These are phyloP conservation scores for Triglochin maritima DNA, from an alignment of 106 monocot genomes.

Conservation along the genomic window DNA sequence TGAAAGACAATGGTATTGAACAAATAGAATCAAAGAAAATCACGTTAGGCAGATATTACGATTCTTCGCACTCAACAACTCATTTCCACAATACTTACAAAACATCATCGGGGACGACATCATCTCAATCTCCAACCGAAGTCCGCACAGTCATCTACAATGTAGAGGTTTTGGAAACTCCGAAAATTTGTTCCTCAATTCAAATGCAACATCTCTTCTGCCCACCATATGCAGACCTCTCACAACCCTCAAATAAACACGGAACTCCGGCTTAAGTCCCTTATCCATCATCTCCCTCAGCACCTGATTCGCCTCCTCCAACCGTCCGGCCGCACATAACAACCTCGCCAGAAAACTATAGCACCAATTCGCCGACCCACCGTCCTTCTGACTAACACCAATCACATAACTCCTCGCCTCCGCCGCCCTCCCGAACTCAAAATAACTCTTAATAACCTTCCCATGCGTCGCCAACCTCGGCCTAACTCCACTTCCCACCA, in stretches of 20 bases:
- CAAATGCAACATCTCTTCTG: constrained; percentile 33
- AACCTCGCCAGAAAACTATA: constrained; percentile 62
- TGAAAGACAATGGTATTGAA: too few relatives aligned
- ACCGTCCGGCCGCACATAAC: constrained; percentile 23
- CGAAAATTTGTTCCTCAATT: constrained; percentile 40
- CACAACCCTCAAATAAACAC: constrained; percentile 46
- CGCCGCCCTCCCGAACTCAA: constrained; percentile 26
- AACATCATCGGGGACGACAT: too few relatives aligned
- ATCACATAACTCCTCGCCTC: constrained; percentile 59
- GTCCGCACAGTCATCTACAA: neutral
- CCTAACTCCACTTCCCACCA: constrained; percentile 49
- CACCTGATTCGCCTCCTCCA: constrained; percentile 40
- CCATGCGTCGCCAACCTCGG: constrained; percentile 58
- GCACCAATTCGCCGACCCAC: constrained; percentile 40
- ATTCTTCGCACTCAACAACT: too few relatives aligned
- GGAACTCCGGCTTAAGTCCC: constrained; percentile 52
- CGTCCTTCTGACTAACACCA: constrained; percentile 52
- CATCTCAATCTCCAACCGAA: too few relatives aligned
- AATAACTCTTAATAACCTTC: constrained; percentile 56
- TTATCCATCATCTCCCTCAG: constrained; percentile 82
- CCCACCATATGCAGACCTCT: constrained; percentile 43
- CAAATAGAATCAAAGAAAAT: too few relatives aligned
- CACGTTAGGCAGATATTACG: too few relatives aligned
- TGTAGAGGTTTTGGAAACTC: constrained; percentile 14
- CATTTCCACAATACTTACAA: too few relatives aligned